phyloP scores from a whole-genome alignment of 2,329 filamentous ascomycete species.

The Fusarium musae region DNA sequence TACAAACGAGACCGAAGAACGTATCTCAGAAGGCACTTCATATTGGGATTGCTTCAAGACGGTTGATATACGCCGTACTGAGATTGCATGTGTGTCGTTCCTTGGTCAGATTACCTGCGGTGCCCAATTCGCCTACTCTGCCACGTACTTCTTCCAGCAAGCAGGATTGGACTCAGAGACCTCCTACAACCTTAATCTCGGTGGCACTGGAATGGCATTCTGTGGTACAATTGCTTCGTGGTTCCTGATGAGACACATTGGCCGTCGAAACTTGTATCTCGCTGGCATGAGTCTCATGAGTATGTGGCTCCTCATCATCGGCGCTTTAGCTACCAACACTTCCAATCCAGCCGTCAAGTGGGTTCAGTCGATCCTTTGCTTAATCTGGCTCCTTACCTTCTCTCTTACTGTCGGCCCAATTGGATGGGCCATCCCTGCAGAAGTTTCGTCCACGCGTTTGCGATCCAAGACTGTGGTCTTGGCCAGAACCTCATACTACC shows the following conservation, averaged over 20 bases:
- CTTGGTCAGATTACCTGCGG: neutral
- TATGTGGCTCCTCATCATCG: neutral
- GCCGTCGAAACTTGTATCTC: neutral
- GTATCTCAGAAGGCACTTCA: neutral
- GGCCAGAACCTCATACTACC: neutral
- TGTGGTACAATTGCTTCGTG: neutral
- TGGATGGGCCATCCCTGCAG: neutral
- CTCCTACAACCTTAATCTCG: neutral
- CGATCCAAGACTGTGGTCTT: neutral
- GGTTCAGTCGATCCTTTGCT: neutral
- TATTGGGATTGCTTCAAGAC: neutral
- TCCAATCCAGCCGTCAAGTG: neutral
- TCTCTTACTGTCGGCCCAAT: accelerated
- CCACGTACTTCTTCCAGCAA: neutral
- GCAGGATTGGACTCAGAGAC: neutral
- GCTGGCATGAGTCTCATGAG: neutral
- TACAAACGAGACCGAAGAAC: neutral
- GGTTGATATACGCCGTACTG: neutral
- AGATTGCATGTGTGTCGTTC: neutral
- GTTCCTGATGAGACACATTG: neutral
- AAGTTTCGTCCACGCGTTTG: neutral
- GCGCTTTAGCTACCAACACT: neutral
- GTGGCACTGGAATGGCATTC: neutral
- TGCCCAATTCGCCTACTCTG: neutral
- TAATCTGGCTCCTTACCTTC: neutral